Evolutionary conservation across 2,329 filamentous ascomycete genomes (phyloP), one percentile per base, ranked within the genome.

Genomic region (Penicillium sp.): DNA sequence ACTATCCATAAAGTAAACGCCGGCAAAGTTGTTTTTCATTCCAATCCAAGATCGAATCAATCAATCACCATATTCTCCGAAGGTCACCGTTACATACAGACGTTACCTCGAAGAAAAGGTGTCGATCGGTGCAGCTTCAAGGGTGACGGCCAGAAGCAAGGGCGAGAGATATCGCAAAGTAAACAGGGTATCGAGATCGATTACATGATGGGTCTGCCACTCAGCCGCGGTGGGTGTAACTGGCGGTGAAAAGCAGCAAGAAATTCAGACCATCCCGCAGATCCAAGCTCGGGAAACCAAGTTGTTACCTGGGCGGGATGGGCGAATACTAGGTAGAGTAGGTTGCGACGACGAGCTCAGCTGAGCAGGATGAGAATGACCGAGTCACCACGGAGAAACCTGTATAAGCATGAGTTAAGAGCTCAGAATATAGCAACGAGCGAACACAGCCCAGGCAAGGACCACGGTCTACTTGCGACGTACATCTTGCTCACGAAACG

Each of bases 401-500:
- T 88, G 52, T 18, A 17, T 18, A 8, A 44, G 2, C 1, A 3
- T 33, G 14, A 23, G n/a, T 35, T 25, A 36, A 20, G 2, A 32
- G 2, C 12, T 11, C 18, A 37, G 23, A 35, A 13, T 13, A 29
- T n/a, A 10, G 6, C 14, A 15, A 13, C 14, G 14, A 28, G 23
- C n/a, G n/a, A n/a, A n/a, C n/a, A n/a, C n/a, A n/a, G n/a, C n/a
- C n/a, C n/a, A n/a, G n/a, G n/a, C n/a, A n/a, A n/a, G n/a, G n/a
- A n/a, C n/a, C n/a, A n/a, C n/a, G n/a, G n/a, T n/a, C n/a, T n/a
- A n/a, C n/a, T n/a, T n/a, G n/a, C n/a, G 26, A 76, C 80, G 52
- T 64, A 89, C 89, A 95, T 90, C 73, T 95, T 95, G 76, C 86
- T 94, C 59, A 96, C 92, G 68, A 95, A 95, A 28, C 92, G 76